Percentiles rank a stretch among this genome's conserved stretches.
Conservation (phyloP, 441 rosid genomes). For the Biscutella laevigata region DNA sequence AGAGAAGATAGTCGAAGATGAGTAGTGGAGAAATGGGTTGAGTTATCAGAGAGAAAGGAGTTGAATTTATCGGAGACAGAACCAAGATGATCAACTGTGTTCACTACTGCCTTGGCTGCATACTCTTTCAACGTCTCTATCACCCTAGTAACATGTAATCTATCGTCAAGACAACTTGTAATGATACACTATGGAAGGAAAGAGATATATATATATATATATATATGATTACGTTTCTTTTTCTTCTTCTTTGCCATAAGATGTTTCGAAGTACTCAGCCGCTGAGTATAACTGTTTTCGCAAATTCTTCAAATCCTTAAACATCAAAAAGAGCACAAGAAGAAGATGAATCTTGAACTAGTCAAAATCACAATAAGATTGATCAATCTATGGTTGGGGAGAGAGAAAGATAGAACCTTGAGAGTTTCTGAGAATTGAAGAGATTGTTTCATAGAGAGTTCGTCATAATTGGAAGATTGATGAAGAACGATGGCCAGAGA, state of each 20-base stretch:
- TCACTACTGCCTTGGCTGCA: constrained; percentile 62
- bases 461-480: constrained; percentile 53
- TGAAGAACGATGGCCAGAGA: constrained; percentile 37
- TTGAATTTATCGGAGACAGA: constrained; percentile 69
- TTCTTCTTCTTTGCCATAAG: constrained; percentile 45
- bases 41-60: constrained; percentile 44
- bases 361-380: background rate
- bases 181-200: no score
- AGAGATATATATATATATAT: no score
- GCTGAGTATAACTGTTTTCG: constrained; percentile 79
- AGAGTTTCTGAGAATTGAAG: constrained; percentile 59
- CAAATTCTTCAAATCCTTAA: constrained; percentile 64
- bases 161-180: no score
- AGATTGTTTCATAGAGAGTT: constrained; percentile 60
- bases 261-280: constrained; percentile 72
- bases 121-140: constrained; percentile 62
- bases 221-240: constrained; percentile 73
- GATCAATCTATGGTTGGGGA: background rate
- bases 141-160: no score
- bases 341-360: constrained; percentile 9
- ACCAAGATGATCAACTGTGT: constrained; percentile 85
- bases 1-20: constrained; percentile 49
- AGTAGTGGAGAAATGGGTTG: constrained; percentile 41
- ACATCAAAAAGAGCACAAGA: background rate
- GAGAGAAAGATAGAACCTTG: constrained; percentile 35